A percentile compares a stretch with the other conserved stretches of the same genome.
phyloP scores from a whole-genome alignment of 768 basidiomycete species.

The Auriscalpium vulgare region DNA sequence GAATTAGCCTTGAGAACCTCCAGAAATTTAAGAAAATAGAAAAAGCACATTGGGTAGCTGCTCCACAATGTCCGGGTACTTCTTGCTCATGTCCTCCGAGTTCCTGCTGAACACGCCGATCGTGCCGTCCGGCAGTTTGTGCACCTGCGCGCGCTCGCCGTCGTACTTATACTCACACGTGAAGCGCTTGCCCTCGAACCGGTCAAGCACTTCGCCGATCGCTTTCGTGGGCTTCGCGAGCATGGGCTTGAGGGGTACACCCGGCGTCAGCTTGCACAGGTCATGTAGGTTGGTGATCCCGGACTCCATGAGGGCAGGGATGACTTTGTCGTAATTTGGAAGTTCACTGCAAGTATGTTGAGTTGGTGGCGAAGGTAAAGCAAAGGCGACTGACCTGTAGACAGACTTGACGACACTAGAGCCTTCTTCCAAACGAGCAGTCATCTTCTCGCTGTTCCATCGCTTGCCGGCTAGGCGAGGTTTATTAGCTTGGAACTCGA shows the following conservation, averaged over 20 bases:
- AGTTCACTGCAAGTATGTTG: constrained; percentile 59
- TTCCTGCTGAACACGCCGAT: constrained; percentile 95
- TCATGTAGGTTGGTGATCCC: constrained; percentile 67
- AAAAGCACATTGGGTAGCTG: constrained; percentile 75
- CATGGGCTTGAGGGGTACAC: constrained; percentile 97
- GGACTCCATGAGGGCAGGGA: constrained; percentile 78
- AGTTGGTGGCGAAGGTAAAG: not conserved
- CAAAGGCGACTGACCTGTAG: constrained; percentile 61
- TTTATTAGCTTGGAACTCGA: not conserved
- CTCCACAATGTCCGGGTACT: constrained; percentile 96
- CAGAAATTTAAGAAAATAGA: not conserved
- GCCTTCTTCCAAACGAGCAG: constrained; percentile 67
- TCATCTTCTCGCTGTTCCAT: constrained; percentile 66
- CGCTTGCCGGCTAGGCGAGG: constrained; percentile 53
- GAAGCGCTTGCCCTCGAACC: constrained; percentile 91
- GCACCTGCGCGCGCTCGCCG: constrained; percentile 94
- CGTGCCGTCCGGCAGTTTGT: constrained; percentile 72
- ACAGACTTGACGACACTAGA: constrained; percentile 77
- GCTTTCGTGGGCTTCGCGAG: constrained; percentile 98
- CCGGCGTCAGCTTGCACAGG: constrained; percentile 86
- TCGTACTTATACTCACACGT: constrained; percentile 99
- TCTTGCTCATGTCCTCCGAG: constrained; percentile 98
- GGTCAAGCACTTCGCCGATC: constrained; percentile 92
- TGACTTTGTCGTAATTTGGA: constrained; percentile 85
- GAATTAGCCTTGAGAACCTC: not conserved